Base-by-base conservation (phyloP, 306 rosid genomes). In the Herpetospermum pedunculosum region DNA sequence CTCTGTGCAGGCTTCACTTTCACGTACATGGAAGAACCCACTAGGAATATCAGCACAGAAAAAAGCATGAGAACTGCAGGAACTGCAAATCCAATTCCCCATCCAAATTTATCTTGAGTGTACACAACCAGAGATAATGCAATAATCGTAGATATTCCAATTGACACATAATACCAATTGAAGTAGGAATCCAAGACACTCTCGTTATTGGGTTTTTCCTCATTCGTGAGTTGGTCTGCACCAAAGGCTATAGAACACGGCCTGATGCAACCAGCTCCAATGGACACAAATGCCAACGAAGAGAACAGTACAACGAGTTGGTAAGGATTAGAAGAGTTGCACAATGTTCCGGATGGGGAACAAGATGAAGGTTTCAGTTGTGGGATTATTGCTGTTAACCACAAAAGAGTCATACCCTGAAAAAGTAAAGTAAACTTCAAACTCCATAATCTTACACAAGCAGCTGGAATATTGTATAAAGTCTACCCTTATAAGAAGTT, bases 191-290 rank as follows among this genome's bases (percentile, higher is more conserved):
- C 81, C 71, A 86, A 75, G 35, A 52, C 35, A 38, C 75, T 53
- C n/a, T 43, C 48, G 34, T 63, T 12, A 29, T 40, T 34, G 28
- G 77, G 60, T 6, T 77, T 71, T 48, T 71, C 29, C 53, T 71
- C 52, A 8, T 32, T 72, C 13, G 23, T 54, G 14, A 86, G 53
- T 34, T 86, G 89, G 69, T 83, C 89, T 23, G 87, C 89, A 76
- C 89, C 89, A 77, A 86, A 86, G 40, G 87, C 89, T 59, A 86
- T 81, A 34, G 87, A 86, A 75, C 88, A 82, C 43, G 90, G 86
- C 71, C 88, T 76, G 28, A 87, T 70, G 48, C 88, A 82, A 59
- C 90, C 90, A 11, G 90, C 88, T 76, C 88, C 90, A 52, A 87
- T 78, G 23, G 90, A 87, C 19, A 87, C 71, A 43, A 87, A 63